phyloP scores from a whole-genome alignment of 768 basidiomycete species.

The Cyathus striatus region DNA sequence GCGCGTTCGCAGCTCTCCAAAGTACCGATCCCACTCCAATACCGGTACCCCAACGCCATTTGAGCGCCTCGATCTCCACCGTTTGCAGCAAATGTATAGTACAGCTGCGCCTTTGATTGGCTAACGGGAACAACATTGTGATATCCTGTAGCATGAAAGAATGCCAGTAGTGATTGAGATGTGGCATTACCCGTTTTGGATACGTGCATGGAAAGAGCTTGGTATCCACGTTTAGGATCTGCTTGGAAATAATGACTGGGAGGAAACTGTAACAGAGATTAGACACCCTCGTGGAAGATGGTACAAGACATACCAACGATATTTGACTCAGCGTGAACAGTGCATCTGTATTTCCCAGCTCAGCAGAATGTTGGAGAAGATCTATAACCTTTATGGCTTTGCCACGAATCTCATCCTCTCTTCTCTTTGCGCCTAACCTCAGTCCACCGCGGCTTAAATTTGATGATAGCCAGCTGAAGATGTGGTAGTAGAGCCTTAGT shows the following conservation, averaged over 20 bases:
- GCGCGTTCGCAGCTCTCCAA: constrained; percentile 82
- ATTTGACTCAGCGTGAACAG: constrained; percentile 62
- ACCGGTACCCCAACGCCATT: constrained; percentile 90
- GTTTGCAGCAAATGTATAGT: constrained; percentile 92
- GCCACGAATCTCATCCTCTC: constrained; percentile 60
- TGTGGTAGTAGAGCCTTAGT: constrained; percentile 59
- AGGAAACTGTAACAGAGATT: constrained; percentile 49
- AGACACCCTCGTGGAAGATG: not conserved
- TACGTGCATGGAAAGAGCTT: constrained; percentile 62
- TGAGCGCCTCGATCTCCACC: constrained; percentile 83
- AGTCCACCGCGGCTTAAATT: constrained; percentile 33
- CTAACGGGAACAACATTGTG: constrained; percentile 55
- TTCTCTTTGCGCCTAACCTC: constrained; percentile 40
- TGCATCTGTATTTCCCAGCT: constrained; percentile 73
- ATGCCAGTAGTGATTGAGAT: constrained; percentile 81
- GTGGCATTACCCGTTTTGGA: constrained; percentile 74
- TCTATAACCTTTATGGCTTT: constrained; percentile 82
- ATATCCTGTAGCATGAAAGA: constrained; percentile 88
- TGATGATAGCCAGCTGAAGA: constrained; percentile 37
- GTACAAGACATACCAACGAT: constrained; percentile 48
- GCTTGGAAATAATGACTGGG: constrained; percentile 61
- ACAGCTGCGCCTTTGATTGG: constrained; percentile 80
- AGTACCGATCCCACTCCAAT: constrained; percentile 95
- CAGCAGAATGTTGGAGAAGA: constrained; percentile 74
- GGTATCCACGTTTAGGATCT: constrained; percentile 58